phyloP scores from a whole-genome alignment of 495 filamentous ascomycete genomes.

The Penicillium chermesinum region DNA sequence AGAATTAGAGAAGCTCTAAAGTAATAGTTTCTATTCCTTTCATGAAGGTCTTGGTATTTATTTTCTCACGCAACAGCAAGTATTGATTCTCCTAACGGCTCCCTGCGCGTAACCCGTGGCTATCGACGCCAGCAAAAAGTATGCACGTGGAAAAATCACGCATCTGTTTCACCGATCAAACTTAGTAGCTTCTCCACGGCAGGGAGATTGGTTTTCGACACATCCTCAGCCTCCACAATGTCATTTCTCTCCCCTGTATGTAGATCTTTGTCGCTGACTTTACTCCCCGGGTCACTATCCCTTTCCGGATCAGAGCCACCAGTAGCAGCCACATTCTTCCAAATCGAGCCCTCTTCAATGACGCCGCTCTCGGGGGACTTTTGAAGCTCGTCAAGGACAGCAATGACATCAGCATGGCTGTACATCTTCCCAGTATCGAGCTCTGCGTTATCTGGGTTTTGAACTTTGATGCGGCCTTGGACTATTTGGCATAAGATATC shows the following conservation, averaged over 20 bases:
- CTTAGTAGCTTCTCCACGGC: not conserved
- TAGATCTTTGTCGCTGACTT: too few species aligned
- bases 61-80: too few species aligned
- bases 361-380: not conserved
- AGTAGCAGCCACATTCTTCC: too few species aligned
- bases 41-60: too few species aligned
- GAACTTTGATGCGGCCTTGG: slow-evolving; percentile 23
- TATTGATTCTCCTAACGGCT: too few species aligned
- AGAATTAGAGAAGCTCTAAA: too few species aligned
- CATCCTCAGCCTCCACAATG: too few species aligned
- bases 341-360: not conserved
- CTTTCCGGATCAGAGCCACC: not conserved
- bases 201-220: too few species aligned
- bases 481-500: slow-evolving; percentile 71
- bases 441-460: not conserved
- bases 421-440: not conserved
- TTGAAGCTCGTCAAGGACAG: not conserved
- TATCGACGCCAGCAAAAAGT: not conserved
- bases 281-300: not conserved
- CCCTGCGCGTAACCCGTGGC: too few species aligned
- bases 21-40: too few species aligned
- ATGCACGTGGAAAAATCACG: not conserved
- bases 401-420: slow-evolving; percentile 4
- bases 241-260: too few species aligned
- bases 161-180: not conserved